Evolutionary conservation across 331 rosid genomes (phyloP).

Genomic region (Pyrus hybrid): DNA sequence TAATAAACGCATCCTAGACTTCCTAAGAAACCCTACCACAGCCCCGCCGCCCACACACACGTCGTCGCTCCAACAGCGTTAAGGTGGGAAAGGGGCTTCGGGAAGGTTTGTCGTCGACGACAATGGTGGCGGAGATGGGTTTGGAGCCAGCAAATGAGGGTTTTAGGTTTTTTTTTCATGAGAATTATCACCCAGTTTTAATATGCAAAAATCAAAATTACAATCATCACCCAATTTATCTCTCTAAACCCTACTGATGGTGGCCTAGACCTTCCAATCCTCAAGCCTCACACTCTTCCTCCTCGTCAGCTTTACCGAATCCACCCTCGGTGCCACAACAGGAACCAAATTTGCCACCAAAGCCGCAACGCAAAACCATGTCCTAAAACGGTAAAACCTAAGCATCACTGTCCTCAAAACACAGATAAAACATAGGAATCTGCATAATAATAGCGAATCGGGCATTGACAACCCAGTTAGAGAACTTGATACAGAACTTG

Average conservation of each 20-base stretch:
- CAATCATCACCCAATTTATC: neutral
- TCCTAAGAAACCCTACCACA: too few relatives aligned
- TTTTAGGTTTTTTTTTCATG: too few relatives aligned
- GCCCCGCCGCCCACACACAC: too few relatives aligned
- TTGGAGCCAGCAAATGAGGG: too few relatives aligned
- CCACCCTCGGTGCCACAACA: neutral
- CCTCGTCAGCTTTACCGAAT: conserved; percentile 18
- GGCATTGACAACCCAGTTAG: conserved; percentile 72
- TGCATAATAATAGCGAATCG: conserved; percentile 63
- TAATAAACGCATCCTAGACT: too few relatives aligned
- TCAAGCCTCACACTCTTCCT: conserved; percentile 9
- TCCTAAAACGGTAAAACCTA: conserved; percentile 27
- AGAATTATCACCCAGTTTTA: too few relatives aligned
- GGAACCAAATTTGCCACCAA: too few relatives aligned
- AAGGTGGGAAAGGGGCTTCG: too few relatives aligned
- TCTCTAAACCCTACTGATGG: conserved; percentile 23
- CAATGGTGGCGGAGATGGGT: too few relatives aligned
- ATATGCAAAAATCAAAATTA: too few relatives aligned
- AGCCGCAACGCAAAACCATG: neutral
- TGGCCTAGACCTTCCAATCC: conserved; percentile 13
- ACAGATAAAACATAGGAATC: conserved; percentile 35
- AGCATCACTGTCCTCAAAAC: conserved; percentile 12
- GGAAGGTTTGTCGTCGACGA: too few relatives aligned
- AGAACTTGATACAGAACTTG: conserved; percentile 55
- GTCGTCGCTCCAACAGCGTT: too few relatives aligned